Evolutionary conservation across 2,329 filamentous ascomycete genomes (phyloP).

Genomic region (Nemania diffusa): DNA sequence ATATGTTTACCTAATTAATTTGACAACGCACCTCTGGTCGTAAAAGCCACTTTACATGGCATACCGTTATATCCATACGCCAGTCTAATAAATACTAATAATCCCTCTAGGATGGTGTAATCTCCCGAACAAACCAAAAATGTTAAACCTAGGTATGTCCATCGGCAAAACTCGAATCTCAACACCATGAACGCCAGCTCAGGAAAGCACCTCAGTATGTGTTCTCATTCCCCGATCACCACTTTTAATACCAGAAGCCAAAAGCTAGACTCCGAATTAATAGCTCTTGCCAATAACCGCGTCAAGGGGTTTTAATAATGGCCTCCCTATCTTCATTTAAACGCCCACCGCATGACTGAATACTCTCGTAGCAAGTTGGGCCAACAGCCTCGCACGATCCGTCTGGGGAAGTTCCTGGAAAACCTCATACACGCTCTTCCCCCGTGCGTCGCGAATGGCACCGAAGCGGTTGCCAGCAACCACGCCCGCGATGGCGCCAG

Average conservation of each 20-base stretch:
- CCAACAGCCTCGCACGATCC: conserved; percentile 83
- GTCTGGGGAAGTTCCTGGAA: conserved; percentile 86
- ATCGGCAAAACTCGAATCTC: not conserved
- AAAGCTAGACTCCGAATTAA: not conserved
- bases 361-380: conserved; percentile 85
- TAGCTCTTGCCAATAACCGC: not conserved
- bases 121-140: conserved; percentile 3
- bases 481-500: conserved; percentile 86
- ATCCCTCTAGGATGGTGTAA: not conserved
- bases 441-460: conserved; percentile 85
- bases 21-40: not conserved
- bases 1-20: not conserved
- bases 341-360: conserved; percentile 80
- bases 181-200: conserved; percentile 9
- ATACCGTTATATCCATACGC: not conserved
- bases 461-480: conserved; percentile 94
- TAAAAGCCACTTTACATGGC: not conserved
- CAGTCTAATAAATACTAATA: not conserved
- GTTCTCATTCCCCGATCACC: not conserved
- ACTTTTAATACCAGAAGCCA: not conserved
- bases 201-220: not conserved
- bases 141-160: conserved; percentile 6
- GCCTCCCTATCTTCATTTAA: conserved; percentile 41
- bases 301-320: no score
- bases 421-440: conserved; percentile 94